A percentile compares a stretch with the other conserved stretches of the same genome.
phyloP scores from a whole-genome alignment of 345 rosid genomes.

The Gossypium ekmanianum region DNA sequence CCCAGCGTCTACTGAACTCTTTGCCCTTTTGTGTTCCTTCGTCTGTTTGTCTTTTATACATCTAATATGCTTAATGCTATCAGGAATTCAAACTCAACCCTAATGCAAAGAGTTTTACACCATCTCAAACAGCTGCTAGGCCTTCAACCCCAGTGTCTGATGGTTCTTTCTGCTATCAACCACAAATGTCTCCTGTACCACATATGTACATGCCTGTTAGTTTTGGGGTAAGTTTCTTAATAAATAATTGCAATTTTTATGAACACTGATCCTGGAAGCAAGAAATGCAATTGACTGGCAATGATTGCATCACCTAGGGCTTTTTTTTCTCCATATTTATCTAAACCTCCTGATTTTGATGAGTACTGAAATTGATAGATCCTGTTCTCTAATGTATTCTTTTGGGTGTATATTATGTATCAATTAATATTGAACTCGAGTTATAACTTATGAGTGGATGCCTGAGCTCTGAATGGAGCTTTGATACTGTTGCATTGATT shows the following conservation, averaged over 20 bases:
- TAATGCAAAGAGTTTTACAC: slow-evolving; percentile 79
- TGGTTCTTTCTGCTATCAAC: slow-evolving; percentile 56
- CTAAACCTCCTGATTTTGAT: no score
- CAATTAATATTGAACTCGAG: background rate
- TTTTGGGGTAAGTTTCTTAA: slow-evolving; percentile 54
- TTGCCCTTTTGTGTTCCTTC: background rate
- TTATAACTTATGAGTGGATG: background rate
- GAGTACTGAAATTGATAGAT: no score
- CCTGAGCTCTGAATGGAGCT: background rate
- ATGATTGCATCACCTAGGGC: background rate
- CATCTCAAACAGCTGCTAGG: slow-evolving; percentile 47
- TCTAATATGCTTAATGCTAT: slow-evolving; percentile 12
- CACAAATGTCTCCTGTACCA: slow-evolving; percentile 40
- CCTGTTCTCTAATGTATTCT: no score
- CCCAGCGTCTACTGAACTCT: background rate
- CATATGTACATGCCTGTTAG: slow-evolving; percentile 71
- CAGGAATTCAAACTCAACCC: slow-evolving; percentile 97
- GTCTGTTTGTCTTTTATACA: background rate
- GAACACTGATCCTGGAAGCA: slow-evolving; percentile 2
- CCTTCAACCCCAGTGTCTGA: slow-evolving; percentile 63
- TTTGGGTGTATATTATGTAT: background rate
- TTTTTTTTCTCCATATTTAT: no score
- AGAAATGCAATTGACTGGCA: background rate
- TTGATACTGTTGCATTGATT: background rate
- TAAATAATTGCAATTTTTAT: background rate